Conservation (phyloP, 2,329 filamentous ascomycete species). For the Chaetothyriales sp. region DNA sequence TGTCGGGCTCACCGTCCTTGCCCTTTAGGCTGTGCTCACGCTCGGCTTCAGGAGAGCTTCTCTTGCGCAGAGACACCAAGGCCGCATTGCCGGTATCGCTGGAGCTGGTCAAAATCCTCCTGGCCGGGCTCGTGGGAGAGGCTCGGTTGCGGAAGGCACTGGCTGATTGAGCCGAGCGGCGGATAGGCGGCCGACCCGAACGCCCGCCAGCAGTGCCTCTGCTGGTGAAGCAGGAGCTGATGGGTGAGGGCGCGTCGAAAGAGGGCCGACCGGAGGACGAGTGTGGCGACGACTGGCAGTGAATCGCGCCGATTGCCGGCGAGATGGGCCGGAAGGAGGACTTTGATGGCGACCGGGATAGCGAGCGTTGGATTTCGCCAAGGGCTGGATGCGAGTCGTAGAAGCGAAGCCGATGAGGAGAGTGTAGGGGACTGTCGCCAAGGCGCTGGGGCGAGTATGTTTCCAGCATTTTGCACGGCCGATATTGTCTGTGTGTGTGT, state of each 20-base stretch:
- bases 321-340: conserved; percentile 37
- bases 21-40: conserved; percentile 33
- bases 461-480: conserved; percentile 25
- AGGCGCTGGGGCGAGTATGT: conserved; percentile 36
- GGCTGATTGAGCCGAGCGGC: conserved; percentile 24
- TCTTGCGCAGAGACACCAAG: conserved; percentile 25
- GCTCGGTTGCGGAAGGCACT: conserved; percentile 43
- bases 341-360: conserved; percentile 89
- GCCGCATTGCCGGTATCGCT: conserved; percentile 56
- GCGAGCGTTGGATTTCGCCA: conserved; percentile 66
- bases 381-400: conserved; percentile 72
- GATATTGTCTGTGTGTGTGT: not conserved
- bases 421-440: conserved; percentile 63
- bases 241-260: conserved; percentile 36
- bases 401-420: conserved; percentile 67
- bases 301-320: conserved; percentile 35
- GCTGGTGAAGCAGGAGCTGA: conserved; percentile 42
- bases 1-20: conserved; percentile 18
- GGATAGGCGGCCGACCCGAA: conserved; percentile 34
- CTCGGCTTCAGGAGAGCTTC: conserved; percentile 28
- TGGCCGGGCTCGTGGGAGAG: conserved; percentile 66
- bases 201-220: conserved; percentile 53
- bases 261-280: conserved; percentile 42
- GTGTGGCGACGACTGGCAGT: conserved; percentile 37
- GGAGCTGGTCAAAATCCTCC: conserved; percentile 57